These are phyloP conservation scores for Salix koriyanagi DNA, from an alignment of 345 rosid species.

Conservation along the genomic window DNA sequence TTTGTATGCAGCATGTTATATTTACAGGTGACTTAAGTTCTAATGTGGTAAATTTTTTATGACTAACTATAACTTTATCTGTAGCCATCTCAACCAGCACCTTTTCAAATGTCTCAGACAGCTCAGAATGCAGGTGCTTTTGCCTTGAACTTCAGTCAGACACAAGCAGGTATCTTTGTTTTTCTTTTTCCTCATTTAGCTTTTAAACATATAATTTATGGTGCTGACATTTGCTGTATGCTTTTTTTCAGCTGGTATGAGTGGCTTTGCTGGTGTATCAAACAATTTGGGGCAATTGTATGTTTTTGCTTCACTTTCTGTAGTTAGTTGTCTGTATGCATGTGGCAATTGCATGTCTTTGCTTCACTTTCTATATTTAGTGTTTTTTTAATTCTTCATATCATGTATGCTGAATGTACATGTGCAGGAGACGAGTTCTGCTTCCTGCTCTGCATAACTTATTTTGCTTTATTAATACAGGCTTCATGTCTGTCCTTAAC, in stretches of 20 bases:
- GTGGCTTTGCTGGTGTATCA: conserved; percentile 39
- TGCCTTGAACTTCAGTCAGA: conserved; percentile 51
- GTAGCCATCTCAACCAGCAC: conserved; percentile 42
- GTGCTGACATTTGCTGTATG: conserved; percentile 11
- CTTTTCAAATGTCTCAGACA: conserved; percentile 51
- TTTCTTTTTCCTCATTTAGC: background rate
- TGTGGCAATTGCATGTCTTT: too few relatives aligned
- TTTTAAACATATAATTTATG: background rate
- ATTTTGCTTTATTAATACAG: background rate
- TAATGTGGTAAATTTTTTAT: background rate
- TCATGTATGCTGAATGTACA: background rate
- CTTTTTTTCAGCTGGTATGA: conserved; percentile 36
- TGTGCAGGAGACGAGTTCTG: background rate
- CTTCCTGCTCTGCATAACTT: background rate
- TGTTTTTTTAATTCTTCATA: background rate
- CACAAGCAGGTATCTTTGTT: conserved; percentile 44
- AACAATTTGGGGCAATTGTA: conserved; percentile 54
- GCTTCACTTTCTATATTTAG: too few relatives aligned
- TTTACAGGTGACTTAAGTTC: background rate
- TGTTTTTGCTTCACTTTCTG: conserved; percentile 19
- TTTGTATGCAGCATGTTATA: background rate
- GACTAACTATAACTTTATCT: conserved; percentile 8
- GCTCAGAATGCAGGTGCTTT: conserved; percentile 47
- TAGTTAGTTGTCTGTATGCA: background rate
- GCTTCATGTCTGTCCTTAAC: background rate